phyloP scores from a whole-genome alignment of 345 rosid species.

The Camelina laxa region DNA sequence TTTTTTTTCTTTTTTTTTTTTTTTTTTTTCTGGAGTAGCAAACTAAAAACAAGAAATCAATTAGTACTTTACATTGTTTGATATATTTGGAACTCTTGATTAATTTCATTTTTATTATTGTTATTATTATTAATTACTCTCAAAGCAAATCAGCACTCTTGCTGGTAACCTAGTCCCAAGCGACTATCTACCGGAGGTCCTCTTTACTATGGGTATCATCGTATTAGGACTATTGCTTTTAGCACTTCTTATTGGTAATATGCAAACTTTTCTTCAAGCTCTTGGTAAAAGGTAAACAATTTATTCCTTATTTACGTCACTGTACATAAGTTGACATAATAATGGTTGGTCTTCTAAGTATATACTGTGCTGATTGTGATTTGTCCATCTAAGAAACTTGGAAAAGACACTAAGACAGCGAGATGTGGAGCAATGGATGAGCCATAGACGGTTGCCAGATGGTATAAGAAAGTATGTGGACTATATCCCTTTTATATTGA shows the following conservation, averaged over 20 bases:
- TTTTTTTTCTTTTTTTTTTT: no score
- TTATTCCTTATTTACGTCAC: neutral
- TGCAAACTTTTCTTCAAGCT: conserved; percentile 92
- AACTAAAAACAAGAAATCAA: neutral
- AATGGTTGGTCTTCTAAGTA: neutral
- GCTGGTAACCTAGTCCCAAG: conserved; percentile 88
- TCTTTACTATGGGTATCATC: conserved; percentile 78
- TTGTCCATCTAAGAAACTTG: conserved; percentile 57
- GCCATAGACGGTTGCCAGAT: conserved; percentile 75
- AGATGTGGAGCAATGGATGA: conserved; percentile 97
- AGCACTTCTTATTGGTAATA: conserved; percentile 91
- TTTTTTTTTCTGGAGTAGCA: neutral
- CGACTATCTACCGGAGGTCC: conserved; percentile 75
- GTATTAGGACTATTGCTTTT: conserved; percentile 89
- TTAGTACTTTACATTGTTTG: neutral
- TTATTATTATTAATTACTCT: neutral
- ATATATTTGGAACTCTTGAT: no score
- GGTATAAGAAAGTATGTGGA: conserved; percentile 58
- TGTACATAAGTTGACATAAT: conserved; percentile 10
- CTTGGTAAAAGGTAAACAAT: conserved; percentile 67
- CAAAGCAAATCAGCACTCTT: conserved; percentile 94
- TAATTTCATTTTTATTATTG: no score
- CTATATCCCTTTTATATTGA: neutral
- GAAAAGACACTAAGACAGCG: conserved; percentile 86
- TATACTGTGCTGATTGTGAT: conserved; percentile 1